Percentiles rank a stretch among this genome's conserved stretches.
phyloP scores from a whole-genome alignment of 2,329 filamentous ascomycete species.

The Blastomyces parvus region DNA sequence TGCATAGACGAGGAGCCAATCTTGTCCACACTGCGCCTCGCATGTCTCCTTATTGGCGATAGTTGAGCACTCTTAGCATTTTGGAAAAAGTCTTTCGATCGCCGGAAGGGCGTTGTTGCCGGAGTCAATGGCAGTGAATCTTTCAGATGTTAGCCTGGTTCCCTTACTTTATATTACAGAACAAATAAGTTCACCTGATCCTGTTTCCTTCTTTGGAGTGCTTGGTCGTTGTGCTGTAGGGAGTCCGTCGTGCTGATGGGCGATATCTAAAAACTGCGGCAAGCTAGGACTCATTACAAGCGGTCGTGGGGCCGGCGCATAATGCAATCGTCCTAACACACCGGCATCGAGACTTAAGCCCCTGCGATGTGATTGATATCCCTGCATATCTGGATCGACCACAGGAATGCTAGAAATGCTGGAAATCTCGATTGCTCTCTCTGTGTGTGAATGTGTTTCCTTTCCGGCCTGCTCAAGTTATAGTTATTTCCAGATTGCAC shows the following conservation, averaged over 20 bases:
- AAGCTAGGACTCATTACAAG: constrained; percentile 46
- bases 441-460: neutral
- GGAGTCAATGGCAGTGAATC: constrained; percentile 52
- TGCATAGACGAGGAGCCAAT: constrained; percentile 35
- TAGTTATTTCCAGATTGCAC: constrained; percentile 2
- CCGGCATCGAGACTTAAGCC: constrained; percentile 70
- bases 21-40: constrained; percentile 25
- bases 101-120: constrained; percentile 50
- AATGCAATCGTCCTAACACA: constrained; percentile 10
- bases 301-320: neutral
- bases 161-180: neutral
- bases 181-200: constrained; percentile 43
- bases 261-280: constrained; percentile 23
- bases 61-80: constrained; percentile 32
- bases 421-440: neutral
- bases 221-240: constrained; percentile 42
- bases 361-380: constrained; percentile 58
- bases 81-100: constrained; percentile 29
- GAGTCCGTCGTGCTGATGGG: neutral
- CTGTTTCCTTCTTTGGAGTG: constrained; percentile 55
- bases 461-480: neutral
- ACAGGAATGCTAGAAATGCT: neutral
- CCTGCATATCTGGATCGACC: constrained; percentile 36
- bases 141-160: constrained; percentile 3
- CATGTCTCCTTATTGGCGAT: constrained; percentile 30